Evolutionary conservation across 495 filamentous ascomycete genomes (phyloP), one percentile per base, ranked within the genome.

Genomic region (Hypoxylon fragiforme): DNA sequence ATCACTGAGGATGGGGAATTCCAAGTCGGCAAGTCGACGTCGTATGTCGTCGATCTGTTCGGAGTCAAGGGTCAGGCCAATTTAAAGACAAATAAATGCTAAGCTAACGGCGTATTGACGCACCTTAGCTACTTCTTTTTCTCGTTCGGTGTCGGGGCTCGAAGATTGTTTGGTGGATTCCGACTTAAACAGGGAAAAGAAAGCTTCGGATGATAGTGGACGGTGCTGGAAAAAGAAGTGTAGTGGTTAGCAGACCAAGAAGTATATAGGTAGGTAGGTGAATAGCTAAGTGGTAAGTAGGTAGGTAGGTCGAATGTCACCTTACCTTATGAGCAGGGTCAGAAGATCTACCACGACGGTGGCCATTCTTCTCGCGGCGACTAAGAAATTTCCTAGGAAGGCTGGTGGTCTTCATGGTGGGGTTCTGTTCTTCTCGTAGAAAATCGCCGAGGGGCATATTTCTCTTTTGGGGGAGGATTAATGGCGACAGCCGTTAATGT

Each of bases 341-440:
- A 64, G 72, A 68, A 20, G 77, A 79, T 60, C 70, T 72, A 41
- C 70, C 72, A 44, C 77, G 76, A 43, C 73, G 73, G 64, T 78
- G 72, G 19, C 72, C 74, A 57, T 73, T 71, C 68, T 87, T 90
- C 35, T 92, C 88, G 36, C 88, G 81, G 57, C 85, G 81, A 44
- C 85, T 90, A 42, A 91, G 82, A 60, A 94, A 86, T 56, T 76
- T 77, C 60, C 56, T 69, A 37, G 67, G 63, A 41, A 70, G 38
- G 43, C 60, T 60, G 48, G 57, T 52, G 28, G 59, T 54, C 62
- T 67, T 68, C 65, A 67, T 72, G 43, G 64, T 71, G 63, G 68
- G 68, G 60, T 59, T 56, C 15, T 24, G 13, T 15, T 55, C 36
- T 44, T 51, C 32, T 37, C 44, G 39, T 36, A 52, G 46, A 52